These are phyloP conservation scores for Endogone sp. DNA, from an alignment of 192 early-diverging fungal genomes.

Conservation along the genomic window DNA sequence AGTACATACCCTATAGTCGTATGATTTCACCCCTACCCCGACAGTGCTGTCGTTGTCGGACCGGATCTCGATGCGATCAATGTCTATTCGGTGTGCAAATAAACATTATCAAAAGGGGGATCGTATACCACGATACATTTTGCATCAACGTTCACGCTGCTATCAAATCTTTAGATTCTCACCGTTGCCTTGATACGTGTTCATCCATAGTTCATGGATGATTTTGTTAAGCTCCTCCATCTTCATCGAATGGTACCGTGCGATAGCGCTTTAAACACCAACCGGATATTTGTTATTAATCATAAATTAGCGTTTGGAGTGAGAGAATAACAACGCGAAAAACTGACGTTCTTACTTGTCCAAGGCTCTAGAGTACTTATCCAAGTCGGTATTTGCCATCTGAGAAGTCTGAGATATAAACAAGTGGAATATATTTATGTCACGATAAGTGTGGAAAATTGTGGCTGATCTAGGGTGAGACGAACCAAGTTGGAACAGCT, in stretches of 20 bases:
- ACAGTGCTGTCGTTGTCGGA: conserved; percentile 75
- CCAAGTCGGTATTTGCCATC: conserved; percentile 76
- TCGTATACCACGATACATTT: not conserved
- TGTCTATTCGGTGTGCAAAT: conserved; percentile 57
- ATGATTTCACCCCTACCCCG: conserved; percentile 61
- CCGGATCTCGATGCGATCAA: conserved; percentile 94
- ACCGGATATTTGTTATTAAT: conserved; percentile 1
- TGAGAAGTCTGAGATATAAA: conserved; percentile 53
- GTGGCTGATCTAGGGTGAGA: too few species aligned
- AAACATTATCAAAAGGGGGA: not conserved
- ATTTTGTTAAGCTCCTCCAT: conserved; percentile 98
- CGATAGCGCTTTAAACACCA: conserved; percentile 62
- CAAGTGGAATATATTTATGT: not conserved
- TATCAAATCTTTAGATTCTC: conserved; percentile 5
- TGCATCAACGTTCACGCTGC: not conserved
- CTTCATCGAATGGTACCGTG: conserved; percentile 87
- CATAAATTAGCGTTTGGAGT: not conserved
- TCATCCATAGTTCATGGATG: conserved; percentile 94
- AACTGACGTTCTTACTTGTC: conserved; percentile 44
- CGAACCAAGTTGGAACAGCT: not conserved
- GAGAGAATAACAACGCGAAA: not conserved
- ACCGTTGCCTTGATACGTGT: conserved; percentile 92
- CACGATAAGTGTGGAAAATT: not conserved
- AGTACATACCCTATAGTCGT: conserved; percentile 78
- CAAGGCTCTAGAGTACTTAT: conserved; percentile 81